Base-by-base conservation (phyloP, 2,329 filamentous ascomycete species). In the Arachnomyces sp. region DNA sequence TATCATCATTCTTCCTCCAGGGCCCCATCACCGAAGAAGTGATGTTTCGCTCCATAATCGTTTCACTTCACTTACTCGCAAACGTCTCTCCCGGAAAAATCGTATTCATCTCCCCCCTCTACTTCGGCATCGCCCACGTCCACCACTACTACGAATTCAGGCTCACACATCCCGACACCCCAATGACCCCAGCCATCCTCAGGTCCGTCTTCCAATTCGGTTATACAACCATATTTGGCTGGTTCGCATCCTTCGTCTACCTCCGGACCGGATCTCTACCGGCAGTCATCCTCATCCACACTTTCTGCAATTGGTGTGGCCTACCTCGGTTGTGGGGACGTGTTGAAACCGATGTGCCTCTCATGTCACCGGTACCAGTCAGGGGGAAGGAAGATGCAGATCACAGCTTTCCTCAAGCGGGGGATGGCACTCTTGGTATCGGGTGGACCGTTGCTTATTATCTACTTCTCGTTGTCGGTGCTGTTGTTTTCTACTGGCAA, bases 131-230 rank as follows among this genome's bases (percentile, higher is more conserved):
- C 33, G 89, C 92, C 6, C 92, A 98, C 65, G 65, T 94, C 35
- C 90, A 98, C 65, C 92, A 98, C 66, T 87, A 94, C 61, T 94
- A 95, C 68, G 92, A 96, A 66, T 95, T 94, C 63, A 77, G 84
- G 42, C 71, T 94, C 42, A 86, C 84, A 1, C 79, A 93, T 52
- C 86, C 86, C 7, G 71, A 78, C 46, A 79, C 82, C 2, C 76
- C 85, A 1, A 56, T 81, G 9, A 49, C 72, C 1, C 71, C 77
- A 2, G 79, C 83, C 5, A 55, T 92, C 4, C 57, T 84, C 18
- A 80, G 86, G 36, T 87, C 86, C 2, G 49, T 88, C 8, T 74
- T 96, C 49, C 92, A 96, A 59, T 83, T 98, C 53, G 71, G 75
- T 3, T 98, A 94, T 63, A 98, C 92, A 0, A 89, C 86, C 5